Base-by-base conservation (phyloP, 2,329 filamentous ascomycete species). In the Pyrenochaeta sp. region DNA sequence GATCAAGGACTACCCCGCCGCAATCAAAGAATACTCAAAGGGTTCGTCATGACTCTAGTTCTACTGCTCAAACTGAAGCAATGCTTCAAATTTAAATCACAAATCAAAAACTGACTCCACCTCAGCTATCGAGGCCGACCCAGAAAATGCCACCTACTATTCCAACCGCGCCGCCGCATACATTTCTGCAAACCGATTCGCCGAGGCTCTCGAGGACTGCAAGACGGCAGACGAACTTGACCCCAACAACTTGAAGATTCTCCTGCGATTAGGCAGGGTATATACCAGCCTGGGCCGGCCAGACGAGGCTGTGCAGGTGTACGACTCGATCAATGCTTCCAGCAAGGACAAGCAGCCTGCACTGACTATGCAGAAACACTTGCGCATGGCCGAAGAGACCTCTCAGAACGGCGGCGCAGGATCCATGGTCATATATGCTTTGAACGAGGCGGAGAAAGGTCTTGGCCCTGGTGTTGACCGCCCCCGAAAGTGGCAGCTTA, bases 151-250 rank as follows among this genome's bases (percentile, higher is more conserved):
- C 23, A 96, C 91, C 31, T 97, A 96, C 73, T 82, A 96, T 55
- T 93, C 90, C 71, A 99, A 99, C 79, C 88, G 94, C 63, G 92
- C 94, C 26, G 94, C 94, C 20, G 94, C 94, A 23, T 90, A 89
- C 76, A 96, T 99, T 80, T 90, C 90, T 39, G 89, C 90, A 46
- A 86, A 86, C 58, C 85, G 87, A 63, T 96, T 87, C 69, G 76
- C 81, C 44, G 81, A 87, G 51, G 94, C 94, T 11, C 77, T 97
- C 47, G 90, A 94, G 42, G 94, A 99, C 73, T 94, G 90, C 74
- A 86, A 85, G 63, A 83, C 81, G 41, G 90, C 94, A 6, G 85
- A 89, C 57, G 87, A 93, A 55, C 77, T 96, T 29, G 92, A 97
- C 54, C 87, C 92, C 0, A 79, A 85, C 60, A 96, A 96, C 68